Conservation (phyloP, 345 rosid species). For the Ceriops zippeliana region DNA sequence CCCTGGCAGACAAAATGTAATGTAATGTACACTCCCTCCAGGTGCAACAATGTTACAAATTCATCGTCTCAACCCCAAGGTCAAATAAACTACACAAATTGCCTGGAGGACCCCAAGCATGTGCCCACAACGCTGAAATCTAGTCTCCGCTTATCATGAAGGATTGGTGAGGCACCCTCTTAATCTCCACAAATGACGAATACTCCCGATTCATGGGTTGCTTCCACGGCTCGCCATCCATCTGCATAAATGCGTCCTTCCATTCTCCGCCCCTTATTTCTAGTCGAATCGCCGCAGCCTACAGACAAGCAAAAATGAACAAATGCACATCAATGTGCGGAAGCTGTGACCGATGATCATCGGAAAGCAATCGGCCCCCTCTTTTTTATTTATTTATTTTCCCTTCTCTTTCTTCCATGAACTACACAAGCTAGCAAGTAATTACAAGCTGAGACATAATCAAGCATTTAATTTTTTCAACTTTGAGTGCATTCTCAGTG, state of each 20-base stretch:
- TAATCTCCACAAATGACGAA: slow-evolving; percentile 75
- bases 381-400: no score
- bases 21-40: no score
- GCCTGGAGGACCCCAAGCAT: not conserved
- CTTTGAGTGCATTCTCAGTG: no score
- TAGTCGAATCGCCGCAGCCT: slow-evolving; percentile 86
- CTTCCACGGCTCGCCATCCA: slow-evolving; percentile 99
- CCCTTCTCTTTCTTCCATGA: no score
- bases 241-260: slow-evolving; percentile 85
- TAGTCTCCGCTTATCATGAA: slow-evolving; percentile 62
- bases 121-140: not conserved
- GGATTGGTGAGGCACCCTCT: slow-evolving; percentile 71
- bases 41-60: not conserved
- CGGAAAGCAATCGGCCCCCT: no score
- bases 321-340: not conserved
- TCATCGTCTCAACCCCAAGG: not conserved
- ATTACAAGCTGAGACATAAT: no score
- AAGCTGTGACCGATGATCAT: no score
- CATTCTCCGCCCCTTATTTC: slow-evolving; percentile 91
- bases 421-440: no score
- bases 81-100: not conserved
- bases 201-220: slow-evolving; percentile 67
- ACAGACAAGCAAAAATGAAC: slow-evolving; percentile 3
- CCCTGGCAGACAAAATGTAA: no score
- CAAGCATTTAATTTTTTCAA: no score